Base-by-base conservation (phyloP, 169 alveolate species). In the Plasmodium knowlesi region DNA sequence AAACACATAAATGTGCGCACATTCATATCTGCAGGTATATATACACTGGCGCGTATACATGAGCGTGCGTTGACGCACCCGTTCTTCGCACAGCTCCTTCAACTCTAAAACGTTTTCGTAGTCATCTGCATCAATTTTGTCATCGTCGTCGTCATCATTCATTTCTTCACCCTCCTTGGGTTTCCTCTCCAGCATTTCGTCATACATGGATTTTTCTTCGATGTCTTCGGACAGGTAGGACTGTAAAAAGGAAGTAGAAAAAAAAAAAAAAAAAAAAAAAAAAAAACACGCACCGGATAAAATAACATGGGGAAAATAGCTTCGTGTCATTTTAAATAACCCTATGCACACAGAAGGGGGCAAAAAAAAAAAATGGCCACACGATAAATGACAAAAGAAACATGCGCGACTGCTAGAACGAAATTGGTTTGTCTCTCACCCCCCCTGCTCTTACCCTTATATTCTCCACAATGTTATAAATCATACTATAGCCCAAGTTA, bases 171-270 rank as follows among this genome's bases (percentile, higher is more conserved):
- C 41, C 30, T 74, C 46, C 43, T 85, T 74, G 14, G 61, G 57
- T 53, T 85, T 73, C 19, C 93, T 73, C 30, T 73, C 93, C 61
- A 85, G 34, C 93, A 85, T 85, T 85, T 85, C 93, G 54, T 85
- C 93, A 71, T 85, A 85, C 93, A 85, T 85, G 43, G 93, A 85
- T 22, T 85, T 85, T 85, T 85, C 93, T 46, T 85, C 83, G 5
- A 74, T 22, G 53, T 85, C 93, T 53, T 85, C 93, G 25, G 78
- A 67, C 12, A 85, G 28, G 34, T 85, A 85, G n/a, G 93, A 50
- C 93, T 85, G 79, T 19, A n/a, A 41, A 41, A 41, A 5, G 10
- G 32, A 43, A 6, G 39, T n/a, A 30, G 30, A 34, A 4, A 80
- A 50, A 9, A 80, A 25, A 80, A 39, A 8, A 54, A 46, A 43